phyloP scores from a whole-genome alignment of 306 rosid species.

The Carpinus fangiana region DNA sequence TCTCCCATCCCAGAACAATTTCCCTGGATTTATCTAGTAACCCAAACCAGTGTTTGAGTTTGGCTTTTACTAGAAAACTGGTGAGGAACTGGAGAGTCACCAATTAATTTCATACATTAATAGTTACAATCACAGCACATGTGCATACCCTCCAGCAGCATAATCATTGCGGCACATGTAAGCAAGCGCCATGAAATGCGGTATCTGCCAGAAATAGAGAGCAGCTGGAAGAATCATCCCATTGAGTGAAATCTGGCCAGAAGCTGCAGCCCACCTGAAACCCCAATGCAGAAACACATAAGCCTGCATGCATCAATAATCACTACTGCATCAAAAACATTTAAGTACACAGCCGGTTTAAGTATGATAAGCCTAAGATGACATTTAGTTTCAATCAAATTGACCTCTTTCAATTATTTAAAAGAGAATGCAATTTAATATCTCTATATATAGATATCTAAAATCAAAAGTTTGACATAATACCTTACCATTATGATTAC shows the following conservation, averaged over 20 bases:
- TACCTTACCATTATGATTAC: background rate
- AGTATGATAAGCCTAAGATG: background rate
- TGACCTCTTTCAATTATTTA: background rate
- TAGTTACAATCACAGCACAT: constrained; percentile 11
- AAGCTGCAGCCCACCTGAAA: constrained; percentile 93
- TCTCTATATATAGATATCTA: too few relatives aligned
- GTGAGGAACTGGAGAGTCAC: too few relatives aligned
- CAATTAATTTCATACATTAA: background rate
- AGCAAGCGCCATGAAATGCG: constrained; percentile 99
- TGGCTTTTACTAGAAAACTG: too few relatives aligned
- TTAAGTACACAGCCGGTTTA: background rate
- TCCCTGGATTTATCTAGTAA: constrained; percentile 6
- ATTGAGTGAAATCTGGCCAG: constrained; percentile 75
- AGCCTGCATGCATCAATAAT: background rate
- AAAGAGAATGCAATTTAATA: background rate
- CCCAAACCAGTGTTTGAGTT: background rate
- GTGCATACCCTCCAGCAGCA: constrained; percentile 94
- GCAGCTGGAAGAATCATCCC: constrained; percentile 92
- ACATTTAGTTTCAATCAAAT: background rate
- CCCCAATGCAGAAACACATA: constrained; percentile 14
- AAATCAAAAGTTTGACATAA: background rate
- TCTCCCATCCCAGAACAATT: background rate
- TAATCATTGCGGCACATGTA: constrained; percentile 86
- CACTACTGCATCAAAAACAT: background rate
- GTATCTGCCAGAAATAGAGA: constrained; percentile 96